Evolutionary conservation across 2,329 filamentous ascomycete genomes (phyloP), one percentile per base, ranked within the genome.

Genomic region (Piedraia hortae): DNA sequence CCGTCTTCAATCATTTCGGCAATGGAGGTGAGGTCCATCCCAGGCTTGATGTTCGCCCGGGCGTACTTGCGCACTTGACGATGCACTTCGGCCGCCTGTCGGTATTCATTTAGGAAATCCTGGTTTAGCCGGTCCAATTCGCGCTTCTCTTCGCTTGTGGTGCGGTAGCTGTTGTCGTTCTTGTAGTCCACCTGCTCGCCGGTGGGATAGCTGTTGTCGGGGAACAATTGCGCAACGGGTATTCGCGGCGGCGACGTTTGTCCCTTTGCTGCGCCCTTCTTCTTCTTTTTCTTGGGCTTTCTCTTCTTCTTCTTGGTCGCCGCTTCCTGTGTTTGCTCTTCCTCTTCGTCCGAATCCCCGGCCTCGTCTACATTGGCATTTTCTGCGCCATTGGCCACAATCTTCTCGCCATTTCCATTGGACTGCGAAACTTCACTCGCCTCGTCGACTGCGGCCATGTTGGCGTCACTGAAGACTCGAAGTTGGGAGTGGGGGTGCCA

Each of bases 1-100:
- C 54, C 48, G 28, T 61, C 52, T 29, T 62, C 58, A 22, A 62
- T 59, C 4, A 45, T 52, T 25, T 52, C 44, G 1, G 56, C 57
- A 29, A 62, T 51, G 15, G 51, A 44, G 4, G 42, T 49, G 20
- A 62, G 37, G 19, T 43, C 46, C 24, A 46, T 39, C 6, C 58
- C 58, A 0, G 58, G 58, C 34, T 53, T 53, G 33, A 52, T 51
- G 25, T 43, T 46, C 19, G 42, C 37, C 33, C 55, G 53, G 4
- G 50, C 50, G 36, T 50, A 57, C 19, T 49, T 47, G 12, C 58
- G 51, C 20, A 58, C 53, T 36, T 62, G 52, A 19, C 57, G 49
- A 35, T 62, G 58, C 20, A 57, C 44, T 32, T 62, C 58, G 1
- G 57, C 58, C 6, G 54, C 58, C 36, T 60, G 48, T 21, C 58